These are phyloP conservation scores for Leccinum boreale DNA, from an alignment of 768 basidiomycete species.

Conservation along the genomic window DNA sequence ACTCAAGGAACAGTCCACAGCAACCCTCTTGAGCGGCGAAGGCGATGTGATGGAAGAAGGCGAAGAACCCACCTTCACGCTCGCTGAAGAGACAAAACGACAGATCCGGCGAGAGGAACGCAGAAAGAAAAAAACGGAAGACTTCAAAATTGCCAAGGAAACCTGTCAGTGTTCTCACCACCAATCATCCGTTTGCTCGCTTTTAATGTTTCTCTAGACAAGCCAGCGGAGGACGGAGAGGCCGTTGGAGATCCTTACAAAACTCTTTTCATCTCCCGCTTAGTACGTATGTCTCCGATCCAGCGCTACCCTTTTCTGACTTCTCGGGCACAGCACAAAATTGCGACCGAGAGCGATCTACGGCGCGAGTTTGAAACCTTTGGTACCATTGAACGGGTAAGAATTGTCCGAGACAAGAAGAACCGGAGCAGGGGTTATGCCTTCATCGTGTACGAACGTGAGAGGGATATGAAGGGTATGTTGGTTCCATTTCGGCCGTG, in stretches of 20 bases:
- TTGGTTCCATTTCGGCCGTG: slow-evolving; percentile 10
- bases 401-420: slow-evolving; percentile 91
- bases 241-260: slow-evolving; percentile 98
- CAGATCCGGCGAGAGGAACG: slow-evolving; percentile 75
- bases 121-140: slow-evolving; percentile 71
- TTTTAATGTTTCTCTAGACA: slow-evolving; percentile 53
- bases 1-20: slow-evolving; percentile 76
- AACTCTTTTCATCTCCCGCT: slow-evolving; percentile 91
- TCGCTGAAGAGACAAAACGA: slow-evolving; percentile 79
- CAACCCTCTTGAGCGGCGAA: slow-evolving; percentile 56
- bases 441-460: slow-evolving; percentile 96
- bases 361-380: slow-evolving; percentile 94
- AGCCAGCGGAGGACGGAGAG: slow-evolving; percentile 87
- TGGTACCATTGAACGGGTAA: slow-evolving; percentile 90
- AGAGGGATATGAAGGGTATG: slow-evolving; percentile 98
- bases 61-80: slow-evolving; percentile 76
- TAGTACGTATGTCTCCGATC: slow-evolving; percentile 47
- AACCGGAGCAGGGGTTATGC: slow-evolving; percentile 88
- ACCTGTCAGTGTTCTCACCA: slow-evolving; percentile 60
- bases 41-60: slow-evolving; percentile 78
- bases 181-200: not conserved
- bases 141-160: slow-evolving; percentile 79
- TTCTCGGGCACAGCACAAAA: slow-evolving; percentile 66
- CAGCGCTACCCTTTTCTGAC: slow-evolving; percentile 9
- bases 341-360: slow-evolving; percentile 86